These are phyloP conservation scores for Tetracentron sinense DNA, from an alignment of 164 flowering plant species.

Conservation along the genomic window DNA sequence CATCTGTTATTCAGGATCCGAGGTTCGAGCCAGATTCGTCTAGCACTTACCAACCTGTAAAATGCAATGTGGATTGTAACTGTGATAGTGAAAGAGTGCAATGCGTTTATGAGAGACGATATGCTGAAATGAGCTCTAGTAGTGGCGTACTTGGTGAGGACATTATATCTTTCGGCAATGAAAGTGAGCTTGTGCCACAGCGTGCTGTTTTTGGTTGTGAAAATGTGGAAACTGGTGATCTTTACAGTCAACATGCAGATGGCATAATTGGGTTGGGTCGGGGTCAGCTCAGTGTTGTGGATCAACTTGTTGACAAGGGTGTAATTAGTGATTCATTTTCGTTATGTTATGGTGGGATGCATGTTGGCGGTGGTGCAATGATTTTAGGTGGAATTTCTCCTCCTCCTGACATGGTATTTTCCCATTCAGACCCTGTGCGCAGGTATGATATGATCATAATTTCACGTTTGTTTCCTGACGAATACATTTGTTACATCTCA, in stretches of 20 bases:
- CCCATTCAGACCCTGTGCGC: conserved; percentile 73
- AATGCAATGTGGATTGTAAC: conserved; percentile 73
- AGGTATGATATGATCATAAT: conserved; percentile 56
- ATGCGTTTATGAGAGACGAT: conserved; percentile 84
- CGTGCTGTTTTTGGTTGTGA: conserved; percentile 97
- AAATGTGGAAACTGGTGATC: conserved; percentile 88
- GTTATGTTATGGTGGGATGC: conserved; percentile 99
- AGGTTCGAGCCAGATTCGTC: conserved; percentile 85
- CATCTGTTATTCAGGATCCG: conserved; percentile 61
- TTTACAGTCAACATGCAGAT: conserved; percentile 94
- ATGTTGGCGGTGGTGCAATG: conserved; percentile 96
- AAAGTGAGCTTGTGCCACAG: conserved; percentile 78
- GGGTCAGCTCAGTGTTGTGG: conserved; percentile 86
- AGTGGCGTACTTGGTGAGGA: conserved; percentile 96
- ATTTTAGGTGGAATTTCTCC: conserved; percentile 81
- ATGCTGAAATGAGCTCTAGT: conserved; percentile 97
- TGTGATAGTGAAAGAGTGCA: conserved; percentile 63
- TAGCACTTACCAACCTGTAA: conserved; percentile 71
- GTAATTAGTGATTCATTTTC: conserved; percentile 92
- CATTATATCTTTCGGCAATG: conserved; percentile 78
- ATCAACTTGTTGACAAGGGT: conserved; percentile 87
- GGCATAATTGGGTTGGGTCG: conserved; percentile 97
- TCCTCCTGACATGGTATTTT: conserved; percentile 74
- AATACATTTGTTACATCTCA: conserved; percentile 66
- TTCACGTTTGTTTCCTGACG: conserved; percentile 26